Percentiles rank a stretch among this genome's conserved stretches.
Evolutionary conservation across 225 moss, liverwort and hornwort species (phyloP).

Genomic region (Pleurozium schreberi): DNA sequence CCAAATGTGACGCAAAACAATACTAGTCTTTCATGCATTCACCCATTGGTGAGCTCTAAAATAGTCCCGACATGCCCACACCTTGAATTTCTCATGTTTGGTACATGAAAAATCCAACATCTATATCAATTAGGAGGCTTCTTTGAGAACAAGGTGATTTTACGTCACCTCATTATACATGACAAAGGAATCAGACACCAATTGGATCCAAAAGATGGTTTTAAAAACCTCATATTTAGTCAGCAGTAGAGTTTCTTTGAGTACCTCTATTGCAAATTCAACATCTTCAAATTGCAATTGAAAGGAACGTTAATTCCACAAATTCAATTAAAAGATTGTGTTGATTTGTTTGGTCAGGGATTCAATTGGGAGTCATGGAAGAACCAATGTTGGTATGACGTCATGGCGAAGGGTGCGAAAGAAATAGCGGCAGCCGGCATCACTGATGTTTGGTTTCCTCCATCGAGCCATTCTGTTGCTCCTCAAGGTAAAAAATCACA

Average conservation of each 20-base stretch:
- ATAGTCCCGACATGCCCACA: background rate
- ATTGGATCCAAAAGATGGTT: background rate
- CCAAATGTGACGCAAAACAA: too few species aligned
- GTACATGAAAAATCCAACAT: background rate
- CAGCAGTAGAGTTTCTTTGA: background rate
- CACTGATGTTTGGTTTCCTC: slow-evolving; percentile 75
- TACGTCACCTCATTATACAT: too few species aligned
- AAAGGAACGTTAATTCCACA: background rate
- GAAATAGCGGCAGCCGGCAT: slow-evolving; percentile 55
- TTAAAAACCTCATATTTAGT: background rate
- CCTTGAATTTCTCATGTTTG: background rate
- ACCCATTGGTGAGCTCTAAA: background rate
- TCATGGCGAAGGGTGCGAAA: slow-evolving; percentile 22
- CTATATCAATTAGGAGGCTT: background rate
- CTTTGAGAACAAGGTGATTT: background rate
- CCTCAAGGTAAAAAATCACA: slow-evolving; percentile 30
- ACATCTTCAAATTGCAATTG: background rate
- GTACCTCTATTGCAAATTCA: background rate
- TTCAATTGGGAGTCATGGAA: slow-evolving; percentile 90
- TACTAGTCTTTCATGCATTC: too few species aligned
- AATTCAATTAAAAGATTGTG: background rate
- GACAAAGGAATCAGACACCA: background rate
- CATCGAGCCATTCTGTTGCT: slow-evolving; percentile 69
- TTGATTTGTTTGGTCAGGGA: slow-evolving; percentile 20
- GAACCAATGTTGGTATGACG: slow-evolving; percentile 57